phyloP scores from a whole-genome alignment of 768 basidiomycete species.

The Trichaptum fuscoviolaceum region DNA sequence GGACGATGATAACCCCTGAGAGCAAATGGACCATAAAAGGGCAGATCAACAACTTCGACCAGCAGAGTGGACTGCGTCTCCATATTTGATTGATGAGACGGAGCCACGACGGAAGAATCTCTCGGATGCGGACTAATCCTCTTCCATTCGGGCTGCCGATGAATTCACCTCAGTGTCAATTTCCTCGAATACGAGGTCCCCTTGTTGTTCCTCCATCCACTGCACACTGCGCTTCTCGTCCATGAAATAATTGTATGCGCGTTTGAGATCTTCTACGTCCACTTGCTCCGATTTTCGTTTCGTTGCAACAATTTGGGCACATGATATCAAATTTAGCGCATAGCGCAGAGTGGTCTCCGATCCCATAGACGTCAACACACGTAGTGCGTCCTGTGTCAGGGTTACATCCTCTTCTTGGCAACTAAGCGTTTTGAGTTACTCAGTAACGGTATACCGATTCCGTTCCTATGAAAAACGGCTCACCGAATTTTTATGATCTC shows the following conservation, averaged over 20 bases:
- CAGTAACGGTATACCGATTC: background rate
- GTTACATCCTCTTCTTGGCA: conserved; percentile 95
- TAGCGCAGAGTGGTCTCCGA: conserved; percentile 87
- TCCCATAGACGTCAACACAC: conserved; percentile 87
- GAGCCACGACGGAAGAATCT: background rate
- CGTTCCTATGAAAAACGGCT: conserved; percentile 14
- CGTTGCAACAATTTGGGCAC: conserved; percentile 78
- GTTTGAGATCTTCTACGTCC: conserved; percentile 77
- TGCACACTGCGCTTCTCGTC: conserved; percentile 91
- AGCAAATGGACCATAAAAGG: background rate
- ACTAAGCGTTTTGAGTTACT: conserved; percentile 30
- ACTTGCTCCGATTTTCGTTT: conserved; percentile 79
- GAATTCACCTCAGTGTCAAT: conserved; percentile 32
- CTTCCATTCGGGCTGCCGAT: conserved; percentile 36
- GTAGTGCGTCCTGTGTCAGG: conserved; percentile 63
- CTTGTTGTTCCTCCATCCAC: conserved; percentile 85
- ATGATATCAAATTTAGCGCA: conserved; percentile 91
- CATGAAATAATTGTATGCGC: conserved; percentile 86
- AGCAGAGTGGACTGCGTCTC: background rate
- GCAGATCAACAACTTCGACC: background rate
- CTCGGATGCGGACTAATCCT: conserved; percentile 16
- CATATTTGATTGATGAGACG: background rate
- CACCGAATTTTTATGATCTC: conserved; percentile 93
- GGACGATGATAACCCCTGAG: background rate
- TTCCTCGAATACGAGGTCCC: conserved; percentile 70